Percentiles rank a stretch among this genome's conserved stretches.
Evolutionary conservation across 1,139 yeast genomes (phyloP).

Genomic region (Taphrina sp.): DNA sequence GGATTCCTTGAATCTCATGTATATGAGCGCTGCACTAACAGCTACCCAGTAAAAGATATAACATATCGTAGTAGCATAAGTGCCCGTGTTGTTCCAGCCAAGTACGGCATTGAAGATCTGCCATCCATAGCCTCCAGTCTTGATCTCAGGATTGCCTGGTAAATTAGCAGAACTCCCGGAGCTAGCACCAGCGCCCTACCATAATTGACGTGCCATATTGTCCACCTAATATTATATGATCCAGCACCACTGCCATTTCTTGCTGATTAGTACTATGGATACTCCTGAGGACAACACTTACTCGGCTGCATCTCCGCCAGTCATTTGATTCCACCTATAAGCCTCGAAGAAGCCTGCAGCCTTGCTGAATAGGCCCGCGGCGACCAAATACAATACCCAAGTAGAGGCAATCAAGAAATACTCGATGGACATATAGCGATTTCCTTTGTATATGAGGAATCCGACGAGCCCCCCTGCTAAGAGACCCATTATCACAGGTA

Average conservation of each 20-base stretch:
- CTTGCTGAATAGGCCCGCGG: constrained; percentile 85
- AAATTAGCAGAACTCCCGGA: too few relatives aligned
- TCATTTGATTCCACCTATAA: constrained; percentile 62
- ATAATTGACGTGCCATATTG: constrained; percentile 96
- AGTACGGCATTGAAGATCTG: constrained; percentile 84
- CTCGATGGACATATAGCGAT: constrained; percentile 68
- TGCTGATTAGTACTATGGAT: too few relatives aligned
- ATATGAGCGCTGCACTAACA: constrained; percentile 47
- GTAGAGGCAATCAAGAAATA: constrained; percentile 79
- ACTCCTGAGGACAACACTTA: constrained; percentile 38
- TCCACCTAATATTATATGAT: constrained; percentile 72
- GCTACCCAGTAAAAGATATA: constrained; percentile 74
- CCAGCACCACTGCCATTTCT: constrained; percentile 84
- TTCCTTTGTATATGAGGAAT: constrained; percentile 61
- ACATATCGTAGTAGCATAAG: constrained; percentile 82
- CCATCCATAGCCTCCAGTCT: constrained; percentile 64
- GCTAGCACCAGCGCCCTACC: too few relatives aligned
- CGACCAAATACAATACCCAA: constrained; percentile 77
- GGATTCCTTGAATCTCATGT: constrained; percentile 15
- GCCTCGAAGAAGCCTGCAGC: constrained; percentile 89
- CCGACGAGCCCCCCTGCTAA: constrained; percentile 69
- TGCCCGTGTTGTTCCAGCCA: constrained; percentile 96
- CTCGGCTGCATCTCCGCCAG: constrained; percentile 86
- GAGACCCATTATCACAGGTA: constrained; percentile 74
- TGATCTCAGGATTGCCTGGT: constrained; percentile 74